phyloP scores from a whole-genome alignment of 2,329 filamentous ascomycete genomes.

The Curvularia sp. region DNA sequence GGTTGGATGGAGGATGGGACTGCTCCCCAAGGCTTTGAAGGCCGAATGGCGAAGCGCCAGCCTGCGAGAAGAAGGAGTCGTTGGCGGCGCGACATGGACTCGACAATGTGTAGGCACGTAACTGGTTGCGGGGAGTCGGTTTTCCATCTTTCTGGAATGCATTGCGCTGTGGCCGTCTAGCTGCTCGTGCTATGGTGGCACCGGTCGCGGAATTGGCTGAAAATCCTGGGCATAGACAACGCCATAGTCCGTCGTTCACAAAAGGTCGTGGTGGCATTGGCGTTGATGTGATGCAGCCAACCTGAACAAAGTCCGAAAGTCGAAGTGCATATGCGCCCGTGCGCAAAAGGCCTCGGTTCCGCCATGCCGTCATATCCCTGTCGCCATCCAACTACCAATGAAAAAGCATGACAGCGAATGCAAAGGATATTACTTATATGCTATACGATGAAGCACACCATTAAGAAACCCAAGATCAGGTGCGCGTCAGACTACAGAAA shows the following conservation, averaged over 20 bases:
- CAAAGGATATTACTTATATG: constrained; percentile 8
- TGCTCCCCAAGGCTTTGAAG: constrained; percentile 9
- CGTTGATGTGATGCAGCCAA: constrained; percentile 9
- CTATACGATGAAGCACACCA: constrained; percentile 1
- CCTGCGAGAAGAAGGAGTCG: constrained; percentile 12
- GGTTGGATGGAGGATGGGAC: not conserved
- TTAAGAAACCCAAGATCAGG: constrained; percentile 3
- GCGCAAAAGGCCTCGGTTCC: constrained; percentile 7
- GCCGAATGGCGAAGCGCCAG: constrained; percentile 11
- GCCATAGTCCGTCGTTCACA: constrained; percentile 46
- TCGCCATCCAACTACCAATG: not conserved
- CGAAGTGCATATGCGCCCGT: constrained; percentile 3
- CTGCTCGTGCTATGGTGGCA: not conserved
- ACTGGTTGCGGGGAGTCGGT: constrained; percentile 6
- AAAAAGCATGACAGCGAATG: not conserved
- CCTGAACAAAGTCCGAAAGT: constrained; percentile 12
- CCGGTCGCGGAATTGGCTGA: constrained; percentile 12
- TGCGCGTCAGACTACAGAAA: constrained; percentile 6
- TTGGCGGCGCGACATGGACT: constrained; percentile 7
- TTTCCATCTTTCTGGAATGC: not conserved
- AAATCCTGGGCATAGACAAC: constrained; percentile 44
- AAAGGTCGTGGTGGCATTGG: constrained; percentile 44
- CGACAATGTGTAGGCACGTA: constrained; percentile 26
- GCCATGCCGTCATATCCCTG: not conserved
- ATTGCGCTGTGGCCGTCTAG: constrained; percentile 8